Evolutionary conservation across 257 asterid genomes (phyloP).

Genomic region (Solanum stenotomum): DNA sequence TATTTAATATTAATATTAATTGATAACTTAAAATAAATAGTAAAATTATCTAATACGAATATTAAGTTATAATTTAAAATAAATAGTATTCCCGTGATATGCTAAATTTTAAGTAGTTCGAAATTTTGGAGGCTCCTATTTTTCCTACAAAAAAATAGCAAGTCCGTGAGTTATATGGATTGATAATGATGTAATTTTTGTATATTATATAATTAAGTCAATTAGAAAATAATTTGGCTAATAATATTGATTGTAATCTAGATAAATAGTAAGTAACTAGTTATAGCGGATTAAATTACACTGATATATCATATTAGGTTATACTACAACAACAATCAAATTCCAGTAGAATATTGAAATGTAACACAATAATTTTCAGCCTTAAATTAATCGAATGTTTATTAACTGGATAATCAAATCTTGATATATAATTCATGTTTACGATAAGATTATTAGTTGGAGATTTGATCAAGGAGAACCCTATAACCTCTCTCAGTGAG

Average conservation of each 20-base stretch:
- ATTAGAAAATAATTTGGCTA: too few species aligned
- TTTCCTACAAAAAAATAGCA: background rate
- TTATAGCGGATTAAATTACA: background rate
- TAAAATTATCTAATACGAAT: background rate
- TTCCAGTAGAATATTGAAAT: background rate
- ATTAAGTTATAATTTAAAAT: background rate
- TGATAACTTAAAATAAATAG: background rate
- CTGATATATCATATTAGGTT: background rate
- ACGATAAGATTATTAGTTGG: background rate
- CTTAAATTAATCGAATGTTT: background rate
- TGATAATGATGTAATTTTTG: too few species aligned
- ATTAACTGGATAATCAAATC: background rate
- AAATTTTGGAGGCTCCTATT: background rate
- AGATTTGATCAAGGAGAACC: conserved; percentile 5
- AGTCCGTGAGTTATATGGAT: background rate
- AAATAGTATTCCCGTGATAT: background rate
- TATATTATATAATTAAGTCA: too few species aligned
- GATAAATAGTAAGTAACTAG: background rate
- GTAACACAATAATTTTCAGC: background rate
- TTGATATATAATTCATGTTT: background rate
- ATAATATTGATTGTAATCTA: background rate
- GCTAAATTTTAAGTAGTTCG: background rate
- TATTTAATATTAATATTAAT: background rate
- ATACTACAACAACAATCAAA: too few species aligned
- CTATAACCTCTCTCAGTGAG: conserved; percentile 31